Conservation (phyloP, 805 yeast genomes). For the Jamesozyma jinghongensis region DNA sequence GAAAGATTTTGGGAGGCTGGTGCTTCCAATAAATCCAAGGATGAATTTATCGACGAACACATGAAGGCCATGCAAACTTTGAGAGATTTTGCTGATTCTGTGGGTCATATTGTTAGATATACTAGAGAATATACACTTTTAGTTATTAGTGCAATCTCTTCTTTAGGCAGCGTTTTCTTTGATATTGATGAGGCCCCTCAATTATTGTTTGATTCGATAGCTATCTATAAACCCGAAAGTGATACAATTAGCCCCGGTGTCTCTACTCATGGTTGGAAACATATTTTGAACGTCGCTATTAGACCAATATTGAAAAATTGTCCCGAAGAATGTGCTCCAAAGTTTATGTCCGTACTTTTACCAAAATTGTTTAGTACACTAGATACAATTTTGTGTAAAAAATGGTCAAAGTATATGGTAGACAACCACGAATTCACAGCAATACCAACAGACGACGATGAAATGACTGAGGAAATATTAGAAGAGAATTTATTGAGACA, state of each 20-base stretch:
- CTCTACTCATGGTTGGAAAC: constrained; percentile 94
- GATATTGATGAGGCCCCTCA: constrained; percentile 75
- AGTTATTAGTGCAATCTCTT: constrained; percentile 82
- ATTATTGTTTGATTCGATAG: constrained; percentile 75
- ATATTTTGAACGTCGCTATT: constrained; percentile 82
- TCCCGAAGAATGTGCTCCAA: constrained; percentile 57
- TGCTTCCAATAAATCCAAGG: constrained; percentile 86
- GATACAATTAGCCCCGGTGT: constrained; percentile 52
- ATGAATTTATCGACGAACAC: constrained; percentile 87
- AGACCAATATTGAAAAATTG: constrained; percentile 83
- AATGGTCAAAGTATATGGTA: constrained; percentile 49
- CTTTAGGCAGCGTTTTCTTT: constrained; percentile 80
- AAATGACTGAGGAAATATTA: constrained; percentile 94
- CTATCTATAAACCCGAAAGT: constrained; percentile 52
- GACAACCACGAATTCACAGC: constrained; percentile 37
- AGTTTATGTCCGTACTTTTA: constrained; percentile 67
- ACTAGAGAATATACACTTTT: constrained; percentile 93
- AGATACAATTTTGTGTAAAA: constrained; percentile 60
- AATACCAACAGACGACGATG: constrained; percentile 64
- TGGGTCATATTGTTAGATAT: constrained; percentile 90
- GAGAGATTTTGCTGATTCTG: constrained; percentile 95
- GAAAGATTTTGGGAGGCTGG: constrained; percentile 99
- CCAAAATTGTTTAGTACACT: constrained; percentile 68
- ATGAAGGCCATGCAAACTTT: constrained; percentile 89
- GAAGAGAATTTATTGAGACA: constrained; percentile 92